A percentile compares a stretch with the other conserved stretches of the same genome.
phyloP scores from a whole-genome alignment of 2,329 filamentous ascomycete species.

The Alternaria sp. region DNA sequence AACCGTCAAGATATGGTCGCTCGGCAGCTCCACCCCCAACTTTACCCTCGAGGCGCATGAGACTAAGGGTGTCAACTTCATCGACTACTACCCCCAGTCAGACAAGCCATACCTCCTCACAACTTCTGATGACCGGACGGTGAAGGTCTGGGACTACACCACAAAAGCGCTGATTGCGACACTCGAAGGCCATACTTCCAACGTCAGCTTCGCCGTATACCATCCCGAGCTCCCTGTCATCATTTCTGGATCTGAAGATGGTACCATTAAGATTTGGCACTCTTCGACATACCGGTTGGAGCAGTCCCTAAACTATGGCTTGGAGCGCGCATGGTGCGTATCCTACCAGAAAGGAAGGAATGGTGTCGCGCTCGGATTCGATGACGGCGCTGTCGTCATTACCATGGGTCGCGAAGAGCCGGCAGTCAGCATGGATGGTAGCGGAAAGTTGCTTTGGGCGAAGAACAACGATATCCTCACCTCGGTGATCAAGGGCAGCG shows the following conservation, averaged over 20 bases:
- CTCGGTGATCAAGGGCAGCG: conserved; percentile 91
- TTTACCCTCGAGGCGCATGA: conserved; percentile 97
- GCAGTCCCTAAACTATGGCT: conserved; percentile 92
- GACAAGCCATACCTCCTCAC: conserved; percentile 89
- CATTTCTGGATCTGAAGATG: conserved; percentile 96
- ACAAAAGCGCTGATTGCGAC: conserved; percentile 97
- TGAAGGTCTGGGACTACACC: conserved; percentile 99
- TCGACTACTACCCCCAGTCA: conserved; percentile 80
- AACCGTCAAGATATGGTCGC: conserved; percentile 97
- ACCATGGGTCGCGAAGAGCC: conserved; percentile 98
- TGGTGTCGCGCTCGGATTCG: conserved; percentile 93
- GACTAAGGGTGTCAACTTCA: conserved; percentile 96
- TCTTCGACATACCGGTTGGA: conserved; percentile 96
- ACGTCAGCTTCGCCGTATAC: conserved; percentile 97
- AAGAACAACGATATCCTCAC: conserved; percentile 95
- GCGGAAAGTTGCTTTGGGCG: conserved; percentile 96
- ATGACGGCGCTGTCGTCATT: conserved; percentile 95
- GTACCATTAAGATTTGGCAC: conserved; percentile 98
- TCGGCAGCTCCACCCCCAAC: conserved; percentile 92
- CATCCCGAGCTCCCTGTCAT: conserved; percentile 97
- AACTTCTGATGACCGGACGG: conserved; percentile 93
- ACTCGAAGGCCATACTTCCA: conserved; percentile 95
- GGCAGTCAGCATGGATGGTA: conserved; percentile 95
- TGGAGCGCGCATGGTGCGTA: conserved; percentile 98
- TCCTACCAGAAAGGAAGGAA: conserved; percentile 94